Base-by-base conservation (phyloP, 768 basidiomycete genomes). In the Trametes cingulata region DNA sequence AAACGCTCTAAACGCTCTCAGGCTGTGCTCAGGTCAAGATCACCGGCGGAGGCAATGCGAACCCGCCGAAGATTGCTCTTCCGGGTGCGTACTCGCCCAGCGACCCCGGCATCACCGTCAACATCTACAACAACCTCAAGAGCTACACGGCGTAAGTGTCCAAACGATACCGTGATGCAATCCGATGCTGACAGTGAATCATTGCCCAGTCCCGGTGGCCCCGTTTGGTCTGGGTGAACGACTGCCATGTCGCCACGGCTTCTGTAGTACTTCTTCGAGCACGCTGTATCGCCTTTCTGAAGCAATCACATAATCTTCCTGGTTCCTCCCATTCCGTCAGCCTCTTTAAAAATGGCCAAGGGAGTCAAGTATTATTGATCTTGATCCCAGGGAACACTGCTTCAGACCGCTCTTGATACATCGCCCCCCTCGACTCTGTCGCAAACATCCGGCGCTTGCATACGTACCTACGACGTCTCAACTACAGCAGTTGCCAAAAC, bases 51-150 rank as follows among this genome's bases (percentile, higher is more conserved):
- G 80, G 80, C 47, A 78, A 68, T 57, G 81, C 79, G 27, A 76
- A 60, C 66, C 80, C 81, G 6, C 78, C 81, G 10, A 81, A 75
- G 67, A 76, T 82, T 56, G 72, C 80, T 48, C 64, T 83, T 25
- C 81, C 82, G 1, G 82, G 82, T 51, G 74, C 75, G 12, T 83
- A 83, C 71, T 68, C 77, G 53, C 56, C 67, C 25, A 71, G 73
- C 43, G 82, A 82, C 70, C 82, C 82, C 37, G 82, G 82, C 50
- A 80, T 82, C 70, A 81, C 80, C 14, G 75, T 81, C 67, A 81
- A 82, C 74, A 82, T 82, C 63, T 82, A 82, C 74, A 82, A 82
- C 75, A 82, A 83, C 69, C 76, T 81, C 41, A 77, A 82, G 65
- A 81, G 73, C 67, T 82, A 82, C 72, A 81, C 79, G 19, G 69